These are phyloP conservation scores for Yarrowia sp. DNA, from an alignment of 805 yeast species.

Conservation along the genomic window DNA sequence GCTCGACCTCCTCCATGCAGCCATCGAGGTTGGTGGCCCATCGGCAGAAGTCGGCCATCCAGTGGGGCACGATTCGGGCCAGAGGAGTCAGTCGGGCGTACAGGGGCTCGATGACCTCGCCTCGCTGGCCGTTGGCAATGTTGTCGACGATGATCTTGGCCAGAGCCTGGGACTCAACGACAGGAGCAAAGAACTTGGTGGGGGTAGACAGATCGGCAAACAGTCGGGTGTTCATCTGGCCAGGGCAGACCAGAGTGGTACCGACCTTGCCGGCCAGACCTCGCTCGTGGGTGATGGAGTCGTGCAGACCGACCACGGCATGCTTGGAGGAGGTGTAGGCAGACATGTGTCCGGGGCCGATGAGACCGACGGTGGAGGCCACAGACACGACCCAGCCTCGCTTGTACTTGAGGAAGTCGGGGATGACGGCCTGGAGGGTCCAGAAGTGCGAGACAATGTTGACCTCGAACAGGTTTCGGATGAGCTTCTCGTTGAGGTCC, in stretches of 20 bases:
- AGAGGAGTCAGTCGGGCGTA: conserved; percentile 72
- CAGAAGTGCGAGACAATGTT: conserved; percentile 65
- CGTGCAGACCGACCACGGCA: conserved; percentile 25
- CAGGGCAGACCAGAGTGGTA: conserved; percentile 65
- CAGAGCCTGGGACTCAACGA: conserved; percentile 63
- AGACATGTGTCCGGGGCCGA: conserved; percentile 25
- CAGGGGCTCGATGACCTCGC: conserved; percentile 69
- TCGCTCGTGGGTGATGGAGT: conserved; percentile 26
- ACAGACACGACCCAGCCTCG: conserved; percentile 71
- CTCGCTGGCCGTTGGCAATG: conserved; percentile 58
- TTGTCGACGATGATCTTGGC: conserved; percentile 59
- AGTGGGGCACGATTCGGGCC: conserved; percentile 20
- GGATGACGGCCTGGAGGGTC: conserved; percentile 63
- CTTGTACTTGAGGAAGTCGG: conserved; percentile 53
- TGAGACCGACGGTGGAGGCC: conserved; percentile 68
- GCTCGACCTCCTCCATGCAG: conserved; percentile 27
- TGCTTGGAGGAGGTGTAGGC: conserved; percentile 26
- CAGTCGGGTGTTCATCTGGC: conserved; percentile 76
- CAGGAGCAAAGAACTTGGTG: conserved; percentile 74
- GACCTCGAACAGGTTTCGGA: conserved; percentile 58
- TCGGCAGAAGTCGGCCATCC: conserved; percentile 23
- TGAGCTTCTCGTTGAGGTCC: conserved; percentile 52
- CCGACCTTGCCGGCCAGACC: conserved; percentile 15
- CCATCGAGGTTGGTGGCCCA: conserved; percentile 25
- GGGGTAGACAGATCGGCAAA: conserved; percentile 76